A percentile compares a stretch with the other conserved stretches of the same genome.
These are phyloP conservation scores for Botrytis fabae DNA, from an alignment of 2,329 filamentous ascomycete species.

Conservation along the genomic window DNA sequence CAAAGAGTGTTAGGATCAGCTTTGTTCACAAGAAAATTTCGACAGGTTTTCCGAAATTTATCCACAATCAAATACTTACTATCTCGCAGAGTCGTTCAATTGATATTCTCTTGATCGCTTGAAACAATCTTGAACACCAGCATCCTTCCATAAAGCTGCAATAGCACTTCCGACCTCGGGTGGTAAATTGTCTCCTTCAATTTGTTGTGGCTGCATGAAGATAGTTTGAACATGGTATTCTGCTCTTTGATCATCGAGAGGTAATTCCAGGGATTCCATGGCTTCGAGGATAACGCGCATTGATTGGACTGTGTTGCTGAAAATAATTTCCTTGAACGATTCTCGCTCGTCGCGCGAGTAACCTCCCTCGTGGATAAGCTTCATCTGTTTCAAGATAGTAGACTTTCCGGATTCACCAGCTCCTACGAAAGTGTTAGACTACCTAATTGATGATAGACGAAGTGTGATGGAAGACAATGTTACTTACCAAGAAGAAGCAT, in stretches of 20 bases:
- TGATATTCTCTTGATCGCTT: conserved; percentile 85
- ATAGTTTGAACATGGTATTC: conserved; percentile 42
- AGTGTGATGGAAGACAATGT: background rate
- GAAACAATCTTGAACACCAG: conserved; percentile 83
- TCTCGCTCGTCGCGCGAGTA: conserved; percentile 96
- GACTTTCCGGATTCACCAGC: conserved; percentile 98
- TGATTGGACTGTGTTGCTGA: conserved; percentile 90
- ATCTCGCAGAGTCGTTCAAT: conserved; percentile 91
- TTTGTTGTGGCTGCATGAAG: conserved; percentile 55
- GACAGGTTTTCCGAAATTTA: background rate
- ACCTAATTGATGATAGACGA: background rate
- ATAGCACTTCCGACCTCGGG: conserved; percentile 77
- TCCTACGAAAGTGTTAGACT: conserved; percentile 29
- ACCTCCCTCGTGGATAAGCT: conserved; percentile 97
- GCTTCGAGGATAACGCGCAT: conserved; percentile 90
- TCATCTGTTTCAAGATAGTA: conserved; percentile 96
- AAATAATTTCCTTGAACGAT: conserved; percentile 93
- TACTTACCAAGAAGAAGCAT: conserved; percentile 93
- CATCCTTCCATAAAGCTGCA: conserved; percentile 79
- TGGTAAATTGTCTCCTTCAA: conserved; percentile 79
- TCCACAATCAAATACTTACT: conserved; percentile 58
- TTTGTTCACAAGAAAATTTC: background rate
- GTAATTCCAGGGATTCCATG: conserved; percentile 81
- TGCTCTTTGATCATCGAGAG: conserved; percentile 64
- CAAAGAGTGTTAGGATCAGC: conserved; percentile 21